Base-by-base conservation (phyloP, 2,329 filamentous ascomycete genomes). In the Lachnellula occidentalis region DNA sequence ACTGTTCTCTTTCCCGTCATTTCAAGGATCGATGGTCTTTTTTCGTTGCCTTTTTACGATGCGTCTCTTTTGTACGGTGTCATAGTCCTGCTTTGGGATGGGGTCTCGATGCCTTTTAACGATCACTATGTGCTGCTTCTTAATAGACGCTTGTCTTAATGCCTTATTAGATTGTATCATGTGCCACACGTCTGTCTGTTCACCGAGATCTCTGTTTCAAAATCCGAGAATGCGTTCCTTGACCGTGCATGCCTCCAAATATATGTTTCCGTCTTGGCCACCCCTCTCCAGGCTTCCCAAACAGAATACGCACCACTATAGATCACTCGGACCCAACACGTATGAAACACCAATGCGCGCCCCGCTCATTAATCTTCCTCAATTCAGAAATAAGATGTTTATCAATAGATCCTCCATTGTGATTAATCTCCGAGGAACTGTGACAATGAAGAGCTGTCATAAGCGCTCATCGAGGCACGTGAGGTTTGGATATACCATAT, bases 71-170 rank as follows among this genome's bases (percentile, higher is more conserved):
- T 55, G 31, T 50, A 48, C 43, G 46, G 51, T 45, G 24, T 48
- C 50, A 36, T 34, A 31, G 27, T 50, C 53, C 41, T 48, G 37
- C 27, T 22, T 50, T 50, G 46, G 50, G 53, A 50, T 49, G 22
- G 36, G 45, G 46, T 31, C 24, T 45, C 54, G 34, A 54, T 51
- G 51, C 34, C 27, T 46, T 45, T 36, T 49, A 24, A 57, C 27
- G 49, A 55, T 39, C 52, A 36, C 46, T 45, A 55, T 55, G 41
- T 47, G 27, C 27, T 54, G 50, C 47, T 53, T 50, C 53, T 27
- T 45, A 56, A 54, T 42, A 41, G 51, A 51, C 45, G 45, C 19
- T 53, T 55, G 37, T 58, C 53, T 51, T 56, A 56, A 56, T 58
- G 15, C 24, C 31, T 42, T 19, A 22, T 19, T 50, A 52, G 48